Conservation (phyloP, 2,329 filamentous ascomycete species). For the Colletotrichum ledebouriae region DNA sequence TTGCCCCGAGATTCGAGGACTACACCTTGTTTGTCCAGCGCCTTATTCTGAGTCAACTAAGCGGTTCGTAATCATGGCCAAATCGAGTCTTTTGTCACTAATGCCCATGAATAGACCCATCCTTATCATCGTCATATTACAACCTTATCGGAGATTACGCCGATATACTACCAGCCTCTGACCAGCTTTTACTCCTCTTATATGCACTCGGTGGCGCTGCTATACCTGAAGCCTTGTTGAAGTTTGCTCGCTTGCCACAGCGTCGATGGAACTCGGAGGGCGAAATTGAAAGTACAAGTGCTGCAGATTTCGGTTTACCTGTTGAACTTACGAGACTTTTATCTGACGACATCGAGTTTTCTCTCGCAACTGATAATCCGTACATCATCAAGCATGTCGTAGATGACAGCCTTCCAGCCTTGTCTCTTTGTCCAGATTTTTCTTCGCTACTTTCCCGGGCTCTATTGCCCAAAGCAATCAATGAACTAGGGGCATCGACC, state of each 20-base stretch:
- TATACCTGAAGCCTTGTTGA: constrained; percentile 46
- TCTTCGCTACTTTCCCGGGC: neutral
- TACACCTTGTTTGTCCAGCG: constrained; percentile 45
- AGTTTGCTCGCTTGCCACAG: constrained; percentile 43
- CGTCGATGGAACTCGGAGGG: constrained; percentile 46
- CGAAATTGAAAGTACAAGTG: constrained; percentile 46
- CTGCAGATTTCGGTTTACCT: constrained; percentile 46
- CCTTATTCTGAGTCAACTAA: constrained; percentile 43
- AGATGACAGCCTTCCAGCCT: constrained; percentile 43
- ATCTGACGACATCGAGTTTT: constrained; percentile 40
- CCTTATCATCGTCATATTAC: constrained; percentile 39
- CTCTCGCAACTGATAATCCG: constrained; percentile 20
- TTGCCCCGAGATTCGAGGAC: constrained; percentile 42
- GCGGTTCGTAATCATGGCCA: neutral
- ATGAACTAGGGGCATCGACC: constrained; percentile 44
- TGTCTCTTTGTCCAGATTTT: constrained; percentile 44
- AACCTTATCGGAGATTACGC: constrained; percentile 47
- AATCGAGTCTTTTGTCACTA: accelerated
- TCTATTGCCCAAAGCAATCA: constrained; percentile 35
- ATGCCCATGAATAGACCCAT: neutral
- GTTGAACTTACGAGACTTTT: constrained; percentile 43
- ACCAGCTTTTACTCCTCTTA: constrained; percentile 47
- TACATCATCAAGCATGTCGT: constrained; percentile 41
- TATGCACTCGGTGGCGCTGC: constrained; percentile 41
- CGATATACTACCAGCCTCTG: constrained; percentile 45